Evolutionary conservation across 345 rosid species (phyloP), one percentile per base, ranked within the genome.

Genomic region (Sonneratia caseolaris): DNA sequence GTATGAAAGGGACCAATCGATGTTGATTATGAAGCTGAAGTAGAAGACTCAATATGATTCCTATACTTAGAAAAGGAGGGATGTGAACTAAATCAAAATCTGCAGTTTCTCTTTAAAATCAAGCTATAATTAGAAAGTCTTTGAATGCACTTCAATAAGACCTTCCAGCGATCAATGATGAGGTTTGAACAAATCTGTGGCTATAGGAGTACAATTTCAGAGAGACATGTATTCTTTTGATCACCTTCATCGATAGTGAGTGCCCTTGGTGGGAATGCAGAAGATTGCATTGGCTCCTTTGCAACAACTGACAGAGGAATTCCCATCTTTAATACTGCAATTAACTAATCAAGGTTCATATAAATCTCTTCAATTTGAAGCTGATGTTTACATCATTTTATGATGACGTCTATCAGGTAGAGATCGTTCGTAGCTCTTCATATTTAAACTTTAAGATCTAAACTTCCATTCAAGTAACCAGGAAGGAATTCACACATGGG

Each of bases 1-100:
- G 56, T 21, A 59, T 67, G 51, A 64, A 82, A 93, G 98, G 96
- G 82, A 68, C 15, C 83, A 49, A 71, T 81, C 38, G 85, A 88
- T 80, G 83, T 89, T 77, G 98, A 93, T 79, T 91, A 79, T 66
- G 98, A 93, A 81, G 84, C 98, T 32, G 90, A 86, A 79, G 98
- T 91, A 2, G 90, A 91, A 80, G 96, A 91, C 36, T 27, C 32
- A 97, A 93, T 75, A 85, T 93, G 56, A 86, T 91, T 47, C 78
- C 87, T 12, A 86, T 91, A 73, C 91, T 91, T 77, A 89, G 96
- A 69, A 93, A 91, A 79, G 98, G 98, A 61, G 98, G 89, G 96
- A 97, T 91, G 40, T 47, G 71, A 69, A 48, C 32, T 61, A 27
- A 27, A 27, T 27, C 32, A 27, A 27, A 27, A 27, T 43, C n/a